These are phyloP conservation scores for Sordaria brevicollis DNA, from an alignment of 495 filamentous ascomycete genomes.

Conservation along the genomic window DNA sequence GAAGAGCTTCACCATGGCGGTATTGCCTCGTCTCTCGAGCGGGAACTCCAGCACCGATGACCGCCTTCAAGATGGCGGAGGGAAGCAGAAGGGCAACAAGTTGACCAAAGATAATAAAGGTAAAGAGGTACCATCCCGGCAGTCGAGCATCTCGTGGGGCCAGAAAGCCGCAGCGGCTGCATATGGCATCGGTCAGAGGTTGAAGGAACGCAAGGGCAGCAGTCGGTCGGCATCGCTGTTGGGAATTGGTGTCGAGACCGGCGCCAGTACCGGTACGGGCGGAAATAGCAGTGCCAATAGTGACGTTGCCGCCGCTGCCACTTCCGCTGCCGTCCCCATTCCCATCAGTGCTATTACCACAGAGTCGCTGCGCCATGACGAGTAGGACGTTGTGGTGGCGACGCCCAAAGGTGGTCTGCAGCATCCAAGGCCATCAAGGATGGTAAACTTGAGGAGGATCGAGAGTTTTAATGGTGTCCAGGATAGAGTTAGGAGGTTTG, in stretches of 20 bases:
- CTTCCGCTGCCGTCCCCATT: not conserved
- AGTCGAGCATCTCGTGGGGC: constrained; percentile 7
- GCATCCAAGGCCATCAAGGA: constrained; percentile 24
- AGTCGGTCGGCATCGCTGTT: not conserved
- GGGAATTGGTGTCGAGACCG: not conserved
- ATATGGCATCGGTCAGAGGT: constrained; percentile 7
- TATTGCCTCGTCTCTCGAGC: not conserved
- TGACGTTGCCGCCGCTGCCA: not conserved
- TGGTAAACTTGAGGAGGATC: constrained; percentile 24
- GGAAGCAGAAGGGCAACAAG: not conserved
- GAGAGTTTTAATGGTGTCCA: constrained; percentile 12
- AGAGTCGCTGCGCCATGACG: not conserved
- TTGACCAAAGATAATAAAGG: constrained; percentile 4
- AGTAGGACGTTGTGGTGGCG: constrained; percentile 11
- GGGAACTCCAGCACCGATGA: not conserved
- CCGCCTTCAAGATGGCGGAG: constrained; percentile 5
- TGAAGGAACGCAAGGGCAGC: constrained; percentile 7
- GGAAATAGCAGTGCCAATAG: not conserved
- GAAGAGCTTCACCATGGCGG: not conserved
- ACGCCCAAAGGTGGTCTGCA: constrained; percentile 18
- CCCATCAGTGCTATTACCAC: not conserved
- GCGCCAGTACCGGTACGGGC: not conserved
- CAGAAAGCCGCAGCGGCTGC: constrained; percentile 14
- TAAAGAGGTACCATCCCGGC: not conserved
- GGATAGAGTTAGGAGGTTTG: constrained; percentile 1